Evolutionary conservation across 306 rosid genomes (phyloP), one percentile per base, ranked within the genome.

Genomic region (Gillenia trifoliata): DNA sequence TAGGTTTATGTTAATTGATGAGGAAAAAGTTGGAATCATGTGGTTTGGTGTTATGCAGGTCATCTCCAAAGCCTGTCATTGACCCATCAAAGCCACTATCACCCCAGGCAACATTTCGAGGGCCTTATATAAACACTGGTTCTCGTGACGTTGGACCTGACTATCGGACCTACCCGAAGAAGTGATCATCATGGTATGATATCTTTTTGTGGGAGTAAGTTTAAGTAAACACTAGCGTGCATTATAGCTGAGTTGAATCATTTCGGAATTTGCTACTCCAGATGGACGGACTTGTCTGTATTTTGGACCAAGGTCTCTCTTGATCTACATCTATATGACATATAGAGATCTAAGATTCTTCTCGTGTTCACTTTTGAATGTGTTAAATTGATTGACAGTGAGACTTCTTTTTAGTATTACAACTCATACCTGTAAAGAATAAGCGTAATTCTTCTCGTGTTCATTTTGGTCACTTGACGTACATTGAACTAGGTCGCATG

Each of bases 41-140:
- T 31, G 47, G 12, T 6, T 70, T 67, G 80, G 9, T 71, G 40
- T 71, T 30, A 25, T 66, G 12, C 79, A 95, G 97, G 77, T 95
- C 99, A 5, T 92, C 96, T 2, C 88, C 30, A 85, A 82, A 75
- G 74, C 98, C 98, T 45, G 98, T 90, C 41, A 92, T 95, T 71
- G 98, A 95, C 60, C 81, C 98, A 57, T 66, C 96, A 70, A 92
- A 85, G 85, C 93, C 98, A 3, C 85, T 90, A 36, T 78, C 99
- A 33, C 98, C 97, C 2, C 99, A 95, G 80, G 97, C 99, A 47
- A 94, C 97, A 22, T 92, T 88, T 73, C 92, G 96, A 85, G 99
- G 99, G 73, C 99, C 99, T 59, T 94, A 92, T 56, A 87, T 94
- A 19, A 92, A 95, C 87, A 95, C 99, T 0, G 97, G 98, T 11